Evolutionary conservation across 768 basidiomycete species (phyloP), one percentile per base, ranked within the genome.

Genomic region (Kwoniella mangroviensis): DNA sequence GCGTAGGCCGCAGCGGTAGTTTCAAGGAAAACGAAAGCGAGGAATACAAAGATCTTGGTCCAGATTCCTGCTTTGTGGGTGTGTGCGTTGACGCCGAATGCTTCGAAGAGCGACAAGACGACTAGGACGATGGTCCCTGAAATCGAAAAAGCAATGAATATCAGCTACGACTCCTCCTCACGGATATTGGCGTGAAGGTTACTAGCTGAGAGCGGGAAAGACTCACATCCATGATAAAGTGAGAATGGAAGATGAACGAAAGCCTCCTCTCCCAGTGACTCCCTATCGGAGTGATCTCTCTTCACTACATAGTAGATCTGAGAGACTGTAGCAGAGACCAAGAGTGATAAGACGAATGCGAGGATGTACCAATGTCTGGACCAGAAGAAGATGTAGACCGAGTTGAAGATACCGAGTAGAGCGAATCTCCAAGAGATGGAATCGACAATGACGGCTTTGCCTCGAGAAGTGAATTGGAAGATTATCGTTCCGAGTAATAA

Each of bases 191-290:
- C 12, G 90, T 91, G 1, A 22, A 22, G 22, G 15, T 58, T 34
- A 13, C 13, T 21, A 40, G 26, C 1, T 57, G 7, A 3, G 54
- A 55, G 24, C 10, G 5, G 24, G 21, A 17, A 3, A 4, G n/a
- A 75, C 80, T 73, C 60, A 81, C 81, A 81, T 40, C 94, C 95
- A 78, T 97, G 94, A 84, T 91, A 97, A 58, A 98, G 89, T 2
- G 92, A 94, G 88, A 98, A 98, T 2, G 97, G 97, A 19, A 97
- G 89, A 83, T 98, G 94, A 54, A 98, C 87, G 71, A 96, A 94
- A 72, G 95, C 82, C 83, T 97, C 94, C 72, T 96, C 94, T 22
- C 86, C 86, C 54, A 87, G 74, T 69, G 80, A 87, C 76, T 91
- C 86, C 28, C 92, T 84, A 28, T 86, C 82, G 81, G 94, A 89